phyloP scores from a whole-genome alignment of 2,329 filamentous ascomycete species.

The Davidsoniella virescens region DNA sequence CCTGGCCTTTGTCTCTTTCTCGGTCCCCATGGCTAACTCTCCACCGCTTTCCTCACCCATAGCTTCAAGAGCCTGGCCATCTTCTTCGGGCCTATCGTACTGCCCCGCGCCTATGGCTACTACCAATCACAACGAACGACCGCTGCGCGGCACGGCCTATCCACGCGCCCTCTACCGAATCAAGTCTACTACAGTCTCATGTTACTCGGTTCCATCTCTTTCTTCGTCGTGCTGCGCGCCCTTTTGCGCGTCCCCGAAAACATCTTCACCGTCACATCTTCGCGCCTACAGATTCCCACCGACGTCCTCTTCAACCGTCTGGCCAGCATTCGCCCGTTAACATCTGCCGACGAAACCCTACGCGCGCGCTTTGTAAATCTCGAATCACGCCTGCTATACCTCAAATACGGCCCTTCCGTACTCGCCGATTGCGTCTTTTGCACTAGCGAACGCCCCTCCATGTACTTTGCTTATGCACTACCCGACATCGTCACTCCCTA shows the following conservation, averaged over 20 bases:
- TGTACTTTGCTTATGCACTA: slow-evolving; percentile 68
- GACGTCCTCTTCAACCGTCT: slow-evolving; percentile 74
- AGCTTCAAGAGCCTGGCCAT: slow-evolving; percentile 40
- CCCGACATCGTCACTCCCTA: slow-evolving; percentile 63
- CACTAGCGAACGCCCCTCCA: slow-evolving; percentile 46
- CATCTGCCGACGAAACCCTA: slow-evolving; percentile 45
- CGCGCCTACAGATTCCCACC: slow-evolving; percentile 69
- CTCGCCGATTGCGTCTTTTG: slow-evolving; percentile 73
- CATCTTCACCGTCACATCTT: slow-evolving; percentile 61
- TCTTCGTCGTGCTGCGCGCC: slow-evolving; percentile 37
- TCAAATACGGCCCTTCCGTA: slow-evolving; percentile 62
- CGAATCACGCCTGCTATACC: slow-evolving; percentile 63
- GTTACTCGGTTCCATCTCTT: slow-evolving; percentile 36
- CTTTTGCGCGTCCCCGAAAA: slow-evolving; percentile 62
- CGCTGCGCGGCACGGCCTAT: slow-evolving; percentile 24
- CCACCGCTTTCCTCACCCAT: background rate
- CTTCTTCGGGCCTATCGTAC: slow-evolving; percentile 54
- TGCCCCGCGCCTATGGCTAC: slow-evolving; percentile 49
- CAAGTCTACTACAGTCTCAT: slow-evolving; percentile 40
- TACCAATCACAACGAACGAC: slow-evolving; percentile 39
- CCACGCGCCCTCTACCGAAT: slow-evolving; percentile 36
- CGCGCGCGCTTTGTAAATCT: slow-evolving; percentile 51
- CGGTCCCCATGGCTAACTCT: background rate
- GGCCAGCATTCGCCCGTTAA: slow-evolving; percentile 39
- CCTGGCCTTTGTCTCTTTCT: background rate